phyloP scores from a whole-genome alignment of 371 early-diverging fungal species.

The Mucor racemosus region DNA sequence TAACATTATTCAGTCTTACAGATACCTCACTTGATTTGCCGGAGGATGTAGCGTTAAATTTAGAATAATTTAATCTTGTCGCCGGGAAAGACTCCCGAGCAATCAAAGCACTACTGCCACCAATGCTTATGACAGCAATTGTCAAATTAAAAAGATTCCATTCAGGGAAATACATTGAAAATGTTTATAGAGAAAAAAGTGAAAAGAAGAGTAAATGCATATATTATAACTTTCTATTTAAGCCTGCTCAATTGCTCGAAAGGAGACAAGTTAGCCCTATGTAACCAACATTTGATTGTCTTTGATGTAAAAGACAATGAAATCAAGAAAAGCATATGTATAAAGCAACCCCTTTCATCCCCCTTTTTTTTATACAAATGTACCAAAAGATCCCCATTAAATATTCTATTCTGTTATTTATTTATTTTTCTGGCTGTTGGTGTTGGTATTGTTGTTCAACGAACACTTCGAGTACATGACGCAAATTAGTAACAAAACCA shows the following conservation, averaged over 20 bases:
- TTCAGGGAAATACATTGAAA: conserved; percentile 27
- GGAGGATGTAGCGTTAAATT: conserved; percentile 25
- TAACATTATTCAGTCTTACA: neutral
- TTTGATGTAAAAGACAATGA: neutral
- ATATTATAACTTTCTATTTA: neutral
- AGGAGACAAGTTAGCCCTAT: no score
- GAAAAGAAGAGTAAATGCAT: neutral
- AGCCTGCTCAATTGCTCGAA: no score
- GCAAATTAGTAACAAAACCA: conserved; percentile 67
- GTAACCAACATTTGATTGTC: no score
- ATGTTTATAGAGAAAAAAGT: neutral
- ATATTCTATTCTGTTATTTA: neutral
- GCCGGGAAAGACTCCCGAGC: conserved; percentile 31
- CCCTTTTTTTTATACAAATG: no score
- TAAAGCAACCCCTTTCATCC: neutral
- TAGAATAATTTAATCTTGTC: conserved; percentile 42
- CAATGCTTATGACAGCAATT: neutral
- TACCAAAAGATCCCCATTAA: neutral
- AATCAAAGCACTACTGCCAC: neutral
- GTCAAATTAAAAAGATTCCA: conserved; percentile 8
- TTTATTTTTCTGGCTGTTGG: neutral
- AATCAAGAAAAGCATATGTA: neutral
- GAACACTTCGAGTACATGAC: conserved; percentile 59
- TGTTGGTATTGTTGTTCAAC: conserved; percentile 34
- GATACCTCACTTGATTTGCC: neutral